Evolutionary conservation across 192 early-diverging fungal species (phyloP), one percentile per base, ranked within the genome.

Genomic region (Coemansia sp.): DNA sequence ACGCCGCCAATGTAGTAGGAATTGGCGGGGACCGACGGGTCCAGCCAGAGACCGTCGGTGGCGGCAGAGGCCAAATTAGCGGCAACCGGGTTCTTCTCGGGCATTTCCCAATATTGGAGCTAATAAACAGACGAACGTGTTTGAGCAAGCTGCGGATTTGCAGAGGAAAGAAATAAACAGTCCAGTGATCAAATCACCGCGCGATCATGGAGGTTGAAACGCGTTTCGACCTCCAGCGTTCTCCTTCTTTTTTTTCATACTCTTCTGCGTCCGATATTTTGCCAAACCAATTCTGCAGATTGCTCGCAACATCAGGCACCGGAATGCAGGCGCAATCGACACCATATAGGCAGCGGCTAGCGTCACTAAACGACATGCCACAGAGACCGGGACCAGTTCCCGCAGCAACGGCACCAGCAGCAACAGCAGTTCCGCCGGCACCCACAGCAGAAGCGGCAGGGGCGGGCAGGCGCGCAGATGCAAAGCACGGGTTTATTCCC

Each of bases 1-100:
- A 84, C 62, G 3, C 83, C 84, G 35, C 70, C 57, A 20, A 87
- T 78, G 49, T 55, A 58, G 53, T 60, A 63, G 2, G 45, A 44
- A 17, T 43, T 48, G 29, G 39, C 15, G 9, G 25, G 29, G 25
- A 62, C 29, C 11, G 23, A 35, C 5, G 32, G 10, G 21, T 38
- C 46, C 17, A 62, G 21, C 17, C 60, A 45, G 19, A 62, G 51
- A 15, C 39, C 5, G 28, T 52, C 30, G 7, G 7, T 21, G 20
- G 23, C 31, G 3, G 17, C 1, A 14, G 28, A 15, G n/a, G n/a
- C n/a, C n/a, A n/a, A n/a, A n/a, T n/a, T n/a, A n/a, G n/a, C n/a
- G n/a, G n/a, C 0, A n/a, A n/a, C 28, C 40, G 19, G 40, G 20
- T 19, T 46, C 5, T 8, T 25, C 9, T 45, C 14, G 3, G 4